phyloP scores from a whole-genome alignment of 106 monocot species.

The Dioscorea dumetorum region DNA sequence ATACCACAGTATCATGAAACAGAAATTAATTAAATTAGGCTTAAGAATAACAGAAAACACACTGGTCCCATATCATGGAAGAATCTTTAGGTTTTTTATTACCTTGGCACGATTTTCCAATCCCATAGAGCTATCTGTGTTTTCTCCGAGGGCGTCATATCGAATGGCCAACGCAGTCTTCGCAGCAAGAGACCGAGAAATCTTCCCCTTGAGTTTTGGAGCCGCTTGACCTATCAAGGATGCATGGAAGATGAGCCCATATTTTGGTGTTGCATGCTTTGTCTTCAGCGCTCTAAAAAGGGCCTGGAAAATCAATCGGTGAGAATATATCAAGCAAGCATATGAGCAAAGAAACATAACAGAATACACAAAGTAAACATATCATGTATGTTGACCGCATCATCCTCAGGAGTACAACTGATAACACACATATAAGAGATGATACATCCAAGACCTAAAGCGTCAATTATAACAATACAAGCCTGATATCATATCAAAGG shows the following conservation, averaged over 20 bases:
- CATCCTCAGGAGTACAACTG: too few species aligned
- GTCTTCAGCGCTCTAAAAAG: slow-evolving; percentile 94
- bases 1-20: neutral
- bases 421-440: too few species aligned
- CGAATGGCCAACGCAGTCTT: slow-evolving; percentile 80
- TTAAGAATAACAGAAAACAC: neutral
- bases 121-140: slow-evolving; percentile 68
- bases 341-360: too few species aligned
- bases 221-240: slow-evolving; percentile 89
- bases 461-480: too few species aligned
- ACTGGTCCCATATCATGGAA: too few species aligned
- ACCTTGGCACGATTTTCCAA: slow-evolving; percentile 86
- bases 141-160: slow-evolving; percentile 87
- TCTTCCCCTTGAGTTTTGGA: slow-evolving; percentile 86
- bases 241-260: slow-evolving; percentile 92
- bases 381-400: too few species aligned
- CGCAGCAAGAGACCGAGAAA: slow-evolving; percentile 88
- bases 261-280: slow-evolving; percentile 93
- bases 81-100: neutral
- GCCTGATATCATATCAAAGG: too few species aligned
- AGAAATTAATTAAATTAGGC: neutral
- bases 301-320: slow-evolving; percentile 33
- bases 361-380: too few species aligned
- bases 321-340: too few species aligned
- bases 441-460: too few species aligned